Evolutionary conservation across 352 stramenopile species (phyloP).

Genomic region (Pythium apleroticum): DNA sequence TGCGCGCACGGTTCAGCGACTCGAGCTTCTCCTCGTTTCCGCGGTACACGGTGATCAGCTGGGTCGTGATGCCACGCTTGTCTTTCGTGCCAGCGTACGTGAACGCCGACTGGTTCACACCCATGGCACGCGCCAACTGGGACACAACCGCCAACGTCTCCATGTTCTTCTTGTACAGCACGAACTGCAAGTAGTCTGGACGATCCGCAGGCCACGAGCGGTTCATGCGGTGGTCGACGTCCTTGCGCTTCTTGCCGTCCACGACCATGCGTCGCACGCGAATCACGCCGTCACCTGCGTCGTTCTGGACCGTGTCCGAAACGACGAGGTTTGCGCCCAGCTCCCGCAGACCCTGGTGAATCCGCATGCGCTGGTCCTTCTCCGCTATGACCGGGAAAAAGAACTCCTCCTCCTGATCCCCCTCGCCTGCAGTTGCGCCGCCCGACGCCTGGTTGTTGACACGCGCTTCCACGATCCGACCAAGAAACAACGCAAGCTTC

Average conservation of each 20-base stretch:
- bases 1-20: conserved; percentile 67
- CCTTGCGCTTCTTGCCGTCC: conserved; percentile 82
- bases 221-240: conserved; percentile 59
- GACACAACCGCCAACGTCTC: conserved; percentile 90
- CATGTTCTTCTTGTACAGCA: conserved; percentile 97
- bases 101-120: conserved; percentile 72
- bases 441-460: conserved; percentile 15
- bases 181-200: conserved; percentile 92
- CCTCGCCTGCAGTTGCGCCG: not conserved
- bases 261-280: conserved; percentile 84
- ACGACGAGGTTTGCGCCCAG: conserved; percentile 65
- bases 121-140: conserved; percentile 75
- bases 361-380: conserved; percentile 81
- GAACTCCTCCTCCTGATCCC: conserved; percentile 39
- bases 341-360: conserved; percentile 86
- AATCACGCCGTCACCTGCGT: conserved; percentile 52
- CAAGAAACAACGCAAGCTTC: conserved; percentile 45
- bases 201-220: conserved; percentile 64
- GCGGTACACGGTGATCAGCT: conserved; percentile 92
- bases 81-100: conserved; percentile 97
- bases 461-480: conserved; percentile 25
- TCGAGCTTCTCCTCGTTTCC: conserved; percentile 75
- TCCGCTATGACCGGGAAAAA: conserved; percentile 73
- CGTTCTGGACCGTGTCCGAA: conserved; percentile 86
- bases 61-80: conserved; percentile 95